These are phyloP conservation scores for Backusella tarrabulga DNA, from an alignment of 192 early-diverging fungal species.

Conservation along the genomic window DNA sequence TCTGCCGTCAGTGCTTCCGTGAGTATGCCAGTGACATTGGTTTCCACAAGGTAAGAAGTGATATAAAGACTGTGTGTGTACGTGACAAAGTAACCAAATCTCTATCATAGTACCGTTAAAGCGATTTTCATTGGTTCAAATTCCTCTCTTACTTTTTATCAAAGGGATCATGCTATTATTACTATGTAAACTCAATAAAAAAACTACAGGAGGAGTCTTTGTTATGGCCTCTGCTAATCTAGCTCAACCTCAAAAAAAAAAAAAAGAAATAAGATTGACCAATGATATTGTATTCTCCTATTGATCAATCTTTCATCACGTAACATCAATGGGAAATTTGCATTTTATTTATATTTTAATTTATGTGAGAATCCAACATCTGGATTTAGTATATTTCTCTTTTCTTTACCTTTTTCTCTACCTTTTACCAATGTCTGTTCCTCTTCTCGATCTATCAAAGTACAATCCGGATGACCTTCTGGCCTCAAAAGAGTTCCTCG, in stretches of 20 bases:
- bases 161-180: background rate
- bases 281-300: background rate
- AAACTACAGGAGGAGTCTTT: background rate
- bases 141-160: background rate
- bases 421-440: slow-evolving; percentile 1
- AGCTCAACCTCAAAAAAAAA: background rate
- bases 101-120: background rate
- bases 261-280: background rate
- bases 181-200: background rate
- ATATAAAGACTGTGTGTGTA: background rate
- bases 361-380: background rate
- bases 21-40: slow-evolving; percentile 98
- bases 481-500: slow-evolving; percentile 33
- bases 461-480: slow-evolving; percentile 15
- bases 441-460: slow-evolving; percentile 25
- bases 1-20: slow-evolving; percentile 99
- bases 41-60: slow-evolving; percentile 85
- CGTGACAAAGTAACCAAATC: background rate
- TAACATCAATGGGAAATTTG: background rate
- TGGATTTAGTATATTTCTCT: background rate
- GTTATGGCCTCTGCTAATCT: background rate
- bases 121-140: background rate
- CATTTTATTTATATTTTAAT: background rate
- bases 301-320: background rate
- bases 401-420: background rate